phyloP scores from a whole-genome alignment of 768 basidiomycete genomes.

The Amanita pallidorosea region DNA sequence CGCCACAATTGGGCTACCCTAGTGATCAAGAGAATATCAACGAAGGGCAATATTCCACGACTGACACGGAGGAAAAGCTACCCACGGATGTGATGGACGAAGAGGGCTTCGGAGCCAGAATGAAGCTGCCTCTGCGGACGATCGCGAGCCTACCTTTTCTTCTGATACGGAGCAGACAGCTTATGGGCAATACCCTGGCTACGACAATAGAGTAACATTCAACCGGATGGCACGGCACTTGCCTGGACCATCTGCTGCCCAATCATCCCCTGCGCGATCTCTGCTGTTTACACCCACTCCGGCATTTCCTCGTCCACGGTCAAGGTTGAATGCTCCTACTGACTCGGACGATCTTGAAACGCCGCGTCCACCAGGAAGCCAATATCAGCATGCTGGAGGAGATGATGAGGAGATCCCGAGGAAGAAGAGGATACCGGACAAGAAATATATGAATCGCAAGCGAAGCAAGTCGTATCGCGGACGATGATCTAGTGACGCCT shows the following conservation, averaged over 20 bases:
- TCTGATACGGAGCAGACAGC: conserved; percentile 45
- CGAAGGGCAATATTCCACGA: not conserved
- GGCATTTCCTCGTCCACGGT: conserved; percentile 47
- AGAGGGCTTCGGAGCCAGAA: conserved; percentile 4
- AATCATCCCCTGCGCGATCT: conserved; percentile 47
- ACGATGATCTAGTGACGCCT: conserved; percentile 52
- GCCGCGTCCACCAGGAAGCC: conserved; percentile 19
- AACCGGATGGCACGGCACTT: conserved; percentile 18
- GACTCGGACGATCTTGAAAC: conserved; percentile 29
- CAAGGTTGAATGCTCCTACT: conserved; percentile 47
- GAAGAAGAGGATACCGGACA: conserved; percentile 18
- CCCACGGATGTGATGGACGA: conserved; percentile 15
- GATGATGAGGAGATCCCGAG: conserved; percentile 11
- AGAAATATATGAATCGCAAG: not conserved
- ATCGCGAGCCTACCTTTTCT: conserved; percentile 59
- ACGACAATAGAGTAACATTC: conserved; percentile 11
- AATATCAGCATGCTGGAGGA: conserved; percentile 9
- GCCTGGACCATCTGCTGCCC: conserved; percentile 27
- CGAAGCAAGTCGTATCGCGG: conserved; percentile 6
- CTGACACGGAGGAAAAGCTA: conserved; percentile 7
- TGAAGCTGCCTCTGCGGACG: conserved; percentile 11
- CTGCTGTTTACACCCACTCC: conserved; percentile 61
- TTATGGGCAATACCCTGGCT: conserved; percentile 15
- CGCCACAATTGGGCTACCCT: conserved; percentile 17
- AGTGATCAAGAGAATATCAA: conserved; percentile 6